Base-by-base conservation (phyloP, 495 filamentous ascomycete genomes). In the Sporormia fimetaria region DNA sequence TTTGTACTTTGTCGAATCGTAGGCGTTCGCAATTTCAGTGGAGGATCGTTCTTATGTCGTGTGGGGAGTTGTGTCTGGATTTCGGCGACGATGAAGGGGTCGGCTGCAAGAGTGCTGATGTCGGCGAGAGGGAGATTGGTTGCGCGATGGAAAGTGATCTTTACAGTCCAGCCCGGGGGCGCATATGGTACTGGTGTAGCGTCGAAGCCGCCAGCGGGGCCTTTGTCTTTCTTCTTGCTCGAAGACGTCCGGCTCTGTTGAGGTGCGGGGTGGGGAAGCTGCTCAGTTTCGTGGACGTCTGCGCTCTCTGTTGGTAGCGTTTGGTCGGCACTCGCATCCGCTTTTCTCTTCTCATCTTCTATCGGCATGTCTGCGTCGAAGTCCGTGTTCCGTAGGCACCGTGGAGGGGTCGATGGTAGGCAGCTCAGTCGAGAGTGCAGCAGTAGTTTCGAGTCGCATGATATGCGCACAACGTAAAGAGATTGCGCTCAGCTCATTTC, bases 91-190 rank as follows among this genome's bases (percentile, higher is more conserved):
- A 94, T 61, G 57, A 79, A 96, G 2, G 88, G 88, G 59, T 96
- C 88, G 2, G 85, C 85, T 10, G 86, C 79, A 47, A 80, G 67
- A 11, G 76, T 67, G 50, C 73, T 70, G 35, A 92, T 65, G 60
- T 96, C 88, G 28, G 78, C 83, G 43, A 83, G 68, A 9, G 88
- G 87, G 10, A 96, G 71, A 50, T 88, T 79, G 30, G 64, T 67
- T 1, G 84, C 87, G 16, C 75, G 71, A 57, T 87, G 80, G 57
- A 96, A 86, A 33, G 76, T 87, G 57, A 96, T 76, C 50, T 80
- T 80, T 47, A 96, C 55, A 1, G 83, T 92, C 60, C 83, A 93
- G 10, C 86, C 86, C 11, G 73, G 73, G 12, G 76, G 75, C 2
- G 75, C 76, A 41, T 67, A 58, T 1, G 87, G 83, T 8, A 93